Evolutionary conservation across 768 basidiomycete species (phyloP), one percentile per base, ranked within the genome.

Genomic region (Sarcodon aspratus): DNA sequence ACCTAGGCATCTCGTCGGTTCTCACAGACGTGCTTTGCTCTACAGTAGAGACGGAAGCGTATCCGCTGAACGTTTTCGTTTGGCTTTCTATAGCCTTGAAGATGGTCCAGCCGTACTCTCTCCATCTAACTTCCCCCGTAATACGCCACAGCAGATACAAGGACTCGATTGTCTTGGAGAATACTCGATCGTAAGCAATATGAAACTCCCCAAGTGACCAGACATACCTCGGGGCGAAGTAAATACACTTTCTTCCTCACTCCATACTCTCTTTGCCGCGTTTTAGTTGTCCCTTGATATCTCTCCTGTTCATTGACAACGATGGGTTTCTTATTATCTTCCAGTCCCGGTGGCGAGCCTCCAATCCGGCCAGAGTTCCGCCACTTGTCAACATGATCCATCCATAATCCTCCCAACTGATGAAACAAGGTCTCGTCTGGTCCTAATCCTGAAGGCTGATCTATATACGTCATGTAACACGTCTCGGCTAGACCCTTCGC

Each of bases 1-100:
- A 83, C 84, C 85, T 87, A n/a, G 86, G 85, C 82, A 87, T 86
- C 17, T 69, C 67, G 54, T 88, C 75, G 32, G 59, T 58, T 57
- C 69, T 63, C 21, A 54, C 46, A 1, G 69, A 66, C n/a, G 68
- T 65, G 1, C 61, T 54, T 15, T 55, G 47, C 27, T 78, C 70
- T 10, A 84, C 82, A 11, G 68, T 62, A 46, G 55, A 55, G 38
- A 87, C 61, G 50, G 66, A 77, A 1, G 83, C 75, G 55, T 84
- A 89, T n/a, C 82, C 85, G 36, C 61, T 65, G 1, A 65, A 52
- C 1, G 78, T 82, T 59, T 72, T 78, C 12, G 81, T 69, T 52
- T 79, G 68, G 32, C 65, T 69, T 60, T 82, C 74, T 18, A 89
- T 72, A 6, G 82, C 76, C 53, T 81, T 66, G 56, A 84, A 89